Evolutionary conservation across 305 asterid genomes (phyloP), one percentile per base, ranked within the genome.

Genomic region (Fraxinus latifolia): DNA sequence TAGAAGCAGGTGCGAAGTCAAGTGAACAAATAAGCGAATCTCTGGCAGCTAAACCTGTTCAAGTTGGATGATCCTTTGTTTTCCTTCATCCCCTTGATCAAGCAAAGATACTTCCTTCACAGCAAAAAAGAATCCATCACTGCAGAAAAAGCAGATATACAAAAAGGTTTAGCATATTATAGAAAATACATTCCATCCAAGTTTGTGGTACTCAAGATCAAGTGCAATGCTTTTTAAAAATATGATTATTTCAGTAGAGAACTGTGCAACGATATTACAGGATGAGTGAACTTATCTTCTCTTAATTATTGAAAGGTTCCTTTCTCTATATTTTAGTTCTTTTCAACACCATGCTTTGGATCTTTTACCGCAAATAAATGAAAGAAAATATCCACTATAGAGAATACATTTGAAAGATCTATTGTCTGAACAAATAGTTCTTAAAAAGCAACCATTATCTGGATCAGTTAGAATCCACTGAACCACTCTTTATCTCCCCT

Each of bases 61-160:
- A 62, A 62, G 71, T 23, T 62, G 71, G n/a, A 62, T 21, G 12
- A 62, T 62, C 21, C 94, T 81, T 70, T 96, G 97, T 68, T 91
- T 92, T 76, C 96, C 99, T 72, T 90, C 94, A 32, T 85, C 94
- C 70, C 95, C 94, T 87, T 93, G 98, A 83, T 94, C 98, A 53
- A 96, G 99, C 84, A 94, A 89, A 84, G 99, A 96, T 73, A 96
- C 98, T 84, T 93, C 97, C 89, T 96, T 96, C 55, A 90, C 92
- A 67, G 98, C 99, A 74, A 96, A 93, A 89, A 96, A 96, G 94
- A 92, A 91, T 65, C 98, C 99, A 86, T 86, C 95, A 76, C 99
- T 96, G 96, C 89, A 89, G 79, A 87, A 71, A 88, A 80, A 53
- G 31, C n/a, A 82, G 58, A 80, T 68, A 74, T 6, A 67, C 15